A percentile compares a stretch with the other conserved stretches of the same genome.
Conservation (phyloP, 192 early-diverging fungal species). For the Coemansia sp. region DNA sequence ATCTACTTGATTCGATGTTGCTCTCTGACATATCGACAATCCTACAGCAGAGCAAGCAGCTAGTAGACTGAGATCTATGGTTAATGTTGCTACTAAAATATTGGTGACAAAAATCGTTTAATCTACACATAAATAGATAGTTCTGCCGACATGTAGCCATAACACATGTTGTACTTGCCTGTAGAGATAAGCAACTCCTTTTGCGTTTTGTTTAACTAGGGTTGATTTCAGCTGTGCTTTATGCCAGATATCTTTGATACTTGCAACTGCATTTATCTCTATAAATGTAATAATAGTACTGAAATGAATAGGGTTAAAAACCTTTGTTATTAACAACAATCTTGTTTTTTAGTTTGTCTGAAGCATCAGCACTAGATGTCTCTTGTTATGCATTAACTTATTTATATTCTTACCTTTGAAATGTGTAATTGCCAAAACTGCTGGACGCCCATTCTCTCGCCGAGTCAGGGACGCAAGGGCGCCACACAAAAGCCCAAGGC, state of each 20-base stretch:
- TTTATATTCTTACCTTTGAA: slow-evolving; percentile 68
- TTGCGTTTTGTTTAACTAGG: slow-evolving; percentile 16
- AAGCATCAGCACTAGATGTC: background rate
- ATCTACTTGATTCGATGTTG: background rate
- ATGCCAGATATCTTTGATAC: slow-evolving; percentile 21
- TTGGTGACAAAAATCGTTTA: too few relatives aligned
- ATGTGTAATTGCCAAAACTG: slow-evolving; percentile 79
- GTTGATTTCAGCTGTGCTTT: slow-evolving; percentile 14
- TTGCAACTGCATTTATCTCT: slow-evolving; percentile 20
- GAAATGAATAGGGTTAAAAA: background rate
- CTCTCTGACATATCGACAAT: background rate
- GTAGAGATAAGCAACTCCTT: slow-evolving; percentile 26
- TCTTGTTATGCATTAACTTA: background rate
- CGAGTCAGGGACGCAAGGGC: slow-evolving; percentile 62
- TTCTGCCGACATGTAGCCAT: background rate
- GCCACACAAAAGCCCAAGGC: slow-evolving; percentile 76
- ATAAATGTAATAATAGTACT: background rate
- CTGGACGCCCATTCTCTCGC: slow-evolving; percentile 58
- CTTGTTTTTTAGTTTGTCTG: background rate
- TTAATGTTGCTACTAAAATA: too few relatives aligned
- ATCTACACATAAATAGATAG: too few relatives aligned
- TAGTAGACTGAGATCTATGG: too few relatives aligned
- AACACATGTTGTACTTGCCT: slow-evolving; percentile 19
- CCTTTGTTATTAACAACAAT: too few relatives aligned
- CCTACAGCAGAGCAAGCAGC: background rate